Base-by-base conservation (phyloP, 2,329 filamentous ascomycete genomes). In the Fusarium foetens region DNA sequence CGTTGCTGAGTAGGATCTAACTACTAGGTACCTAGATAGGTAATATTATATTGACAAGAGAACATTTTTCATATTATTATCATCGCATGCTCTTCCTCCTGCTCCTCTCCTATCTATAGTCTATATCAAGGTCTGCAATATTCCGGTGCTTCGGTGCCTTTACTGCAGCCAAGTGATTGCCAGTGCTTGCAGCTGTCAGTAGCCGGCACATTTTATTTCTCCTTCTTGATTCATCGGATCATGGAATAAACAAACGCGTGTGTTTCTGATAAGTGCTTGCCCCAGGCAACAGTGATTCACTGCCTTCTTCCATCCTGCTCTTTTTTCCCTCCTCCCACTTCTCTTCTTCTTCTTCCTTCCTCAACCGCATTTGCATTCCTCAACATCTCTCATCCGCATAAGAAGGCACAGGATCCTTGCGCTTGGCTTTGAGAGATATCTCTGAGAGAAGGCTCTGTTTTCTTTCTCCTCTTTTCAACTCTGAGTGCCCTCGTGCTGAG, bases 111-210 rank as follows among this genome's bases (percentile, higher is more conserved):
- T 31, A 23, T 23, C n/a, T 4, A 7, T 19, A 29, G n/a, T 31
- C 16, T 39, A 17, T 29, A n/a, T 29, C 19, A 42, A 17, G 31
- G 31, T 43, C 27, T 62, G 25, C 29, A 27, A 17, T 39, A 36
- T 42, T 36, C n/a, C 27, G 29, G 21, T 27, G 23, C n/a, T 16
- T 27, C 25, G 6, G 25, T 46, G 46, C 31, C 31, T 33, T 27
- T 23, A n/a, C 23, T 52, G 25, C 19, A 35, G 42, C 19, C 2
- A 46, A 55, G 41, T 53, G 33, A 51, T 63, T 48, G 53, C 36
- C 70, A 63, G 61, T 70, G 70, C 41, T 55, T 25, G 29, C 29
- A 73, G 23, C 66, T 69, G 61, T 46, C 52, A 66, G 48, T 51
- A 23, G 38, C 41, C 45, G 48, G n/a, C n/a, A 39, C 12, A 21